Conservation (phyloP, 1,139 yeast genomes). For the Yamadazyma diospyri region DNA sequence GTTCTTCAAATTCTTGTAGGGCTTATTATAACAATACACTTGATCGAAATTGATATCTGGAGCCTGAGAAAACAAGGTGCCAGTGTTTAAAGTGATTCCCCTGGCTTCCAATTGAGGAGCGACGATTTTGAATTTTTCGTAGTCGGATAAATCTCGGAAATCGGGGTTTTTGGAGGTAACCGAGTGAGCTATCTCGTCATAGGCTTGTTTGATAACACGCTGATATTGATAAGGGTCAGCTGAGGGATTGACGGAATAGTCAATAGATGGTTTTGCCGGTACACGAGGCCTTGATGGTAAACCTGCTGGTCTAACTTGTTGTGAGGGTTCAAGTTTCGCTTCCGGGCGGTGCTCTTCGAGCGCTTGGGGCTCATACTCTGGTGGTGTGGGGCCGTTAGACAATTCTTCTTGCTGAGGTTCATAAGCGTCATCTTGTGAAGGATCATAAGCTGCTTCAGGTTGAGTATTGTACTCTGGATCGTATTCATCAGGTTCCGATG, state of each 20-base stretch:
- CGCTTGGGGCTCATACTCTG: no score
- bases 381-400: no score
- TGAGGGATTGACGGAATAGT: constrained; percentile 9
- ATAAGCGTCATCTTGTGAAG: no score
- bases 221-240: constrained; percentile 10
- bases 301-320: not conserved
- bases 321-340: not conserved
- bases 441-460: constrained; percentile 8
- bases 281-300: constrained; percentile 10
- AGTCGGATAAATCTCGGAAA: constrained; percentile 27
- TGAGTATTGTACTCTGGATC: no score
- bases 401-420: not conserved
- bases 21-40: constrained; percentile 40
- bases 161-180: constrained; percentile 30
- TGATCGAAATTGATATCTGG: constrained; percentile 32
- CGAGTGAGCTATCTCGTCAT: constrained; percentile 32
- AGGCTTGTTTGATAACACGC: constrained; percentile 26
- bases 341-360: no score
- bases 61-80: constrained; percentile 13
- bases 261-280: constrained; percentile 23
- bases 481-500: constrained; percentile 1
- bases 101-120: constrained; percentile 26
- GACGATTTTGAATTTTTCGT: constrained; percentile 32
- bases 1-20: constrained; percentile 28
- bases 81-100: constrained; percentile 21